Percentiles rank a stretch among this genome's conserved stretches.
phyloP scores from a whole-genome alignment of 139 green algal genomes.

The Coelastrella sp. region DNA sequence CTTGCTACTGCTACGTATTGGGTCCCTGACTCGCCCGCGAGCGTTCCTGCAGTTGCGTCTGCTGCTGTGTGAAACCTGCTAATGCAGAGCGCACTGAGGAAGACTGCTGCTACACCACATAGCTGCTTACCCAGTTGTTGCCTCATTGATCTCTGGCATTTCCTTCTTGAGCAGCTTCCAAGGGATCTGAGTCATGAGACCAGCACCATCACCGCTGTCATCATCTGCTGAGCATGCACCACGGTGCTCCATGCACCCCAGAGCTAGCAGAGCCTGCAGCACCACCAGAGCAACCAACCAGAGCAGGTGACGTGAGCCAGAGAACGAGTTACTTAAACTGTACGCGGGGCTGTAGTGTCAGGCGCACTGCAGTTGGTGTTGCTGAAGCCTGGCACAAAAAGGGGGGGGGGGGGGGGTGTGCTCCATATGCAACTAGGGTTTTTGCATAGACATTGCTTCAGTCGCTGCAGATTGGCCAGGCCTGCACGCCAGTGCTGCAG shows the following conservation, averaged over 20 bases:
- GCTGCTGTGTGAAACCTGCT: too few relatives aligned
- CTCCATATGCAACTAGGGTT: background rate
- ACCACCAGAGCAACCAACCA: background rate
- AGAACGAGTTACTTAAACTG: background rate
- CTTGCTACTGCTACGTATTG: too few relatives aligned
- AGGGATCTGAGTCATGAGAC: constrained; percentile 98
- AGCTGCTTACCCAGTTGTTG: constrained; percentile 72
- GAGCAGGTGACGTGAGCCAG: background rate
- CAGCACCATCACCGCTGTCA: constrained; percentile 97
- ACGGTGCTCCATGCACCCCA: constrained; percentile 99
- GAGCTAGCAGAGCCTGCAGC: constrained; percentile 87
- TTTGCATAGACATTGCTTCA: background rate
- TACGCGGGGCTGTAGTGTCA: too few relatives aligned
- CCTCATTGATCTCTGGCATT: constrained; percentile 74
- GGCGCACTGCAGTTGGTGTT: too few relatives aligned
- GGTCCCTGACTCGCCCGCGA: too few relatives aligned
- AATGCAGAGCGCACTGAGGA: too few relatives aligned
- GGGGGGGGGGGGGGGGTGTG: background rate
- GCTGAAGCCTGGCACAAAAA: too few relatives aligned
- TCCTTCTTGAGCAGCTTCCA: constrained; percentile 94
- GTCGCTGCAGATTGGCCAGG: too few relatives aligned
- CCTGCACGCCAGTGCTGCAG: too few relatives aligned
- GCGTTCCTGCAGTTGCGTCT: too few relatives aligned
- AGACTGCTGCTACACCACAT: too few relatives aligned
- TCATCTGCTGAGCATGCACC: constrained; percentile 97